Base-by-base conservation (phyloP, 2,329 filamentous ascomycete genomes). In the Epichloe gansuensis region DNA sequence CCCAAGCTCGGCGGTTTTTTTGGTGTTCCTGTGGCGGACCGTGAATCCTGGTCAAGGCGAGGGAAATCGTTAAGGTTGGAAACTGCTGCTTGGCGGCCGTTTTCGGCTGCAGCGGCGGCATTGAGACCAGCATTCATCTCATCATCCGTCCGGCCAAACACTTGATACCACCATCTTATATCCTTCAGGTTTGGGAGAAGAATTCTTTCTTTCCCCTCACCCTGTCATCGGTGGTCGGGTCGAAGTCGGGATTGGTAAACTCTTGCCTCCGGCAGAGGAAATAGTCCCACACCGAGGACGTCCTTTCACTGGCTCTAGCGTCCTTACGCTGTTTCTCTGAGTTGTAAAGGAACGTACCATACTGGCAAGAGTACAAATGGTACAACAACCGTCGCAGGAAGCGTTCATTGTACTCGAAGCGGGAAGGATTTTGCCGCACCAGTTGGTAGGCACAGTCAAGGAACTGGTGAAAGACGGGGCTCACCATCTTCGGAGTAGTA, bases 401-500 rank as follows among this genome's bases (percentile, higher is more conserved):
- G 4, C 91, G 83, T 66, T 97, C 93, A 60, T 95, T 97, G 69
- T 90, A 98, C 66, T 98, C 91, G 64, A 98, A 98, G 0, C 91
- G 85, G 6, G 82, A 86, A 0, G 90, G 90, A 61, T 91, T 76
- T 65, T 97, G 93, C 55, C 87, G 77, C 25, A 95, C 72, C 31
- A 98, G 75, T 66, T 98, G 93, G 65, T 93, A 97, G 1, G 88
- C 89, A 39, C 89, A 90, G 63, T 97, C 93, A 9, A 98, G 78
- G 68, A 97, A 98, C 64, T 98, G 93, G 62, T 98, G 93, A 68
- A 98, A 98, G 25, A 98, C 88, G 0, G 93, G 93, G 55, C 90
- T 94, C 37, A 94, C 86, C 72, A 97, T 93, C 59, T 88, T 93
- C n/a, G 84, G 82, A 54, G 83, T 82, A 0, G 90, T 96, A 9